phyloP scores from a whole-genome alignment of 2,329 filamentous ascomycete species.

The Alternaria alternata region DNA sequence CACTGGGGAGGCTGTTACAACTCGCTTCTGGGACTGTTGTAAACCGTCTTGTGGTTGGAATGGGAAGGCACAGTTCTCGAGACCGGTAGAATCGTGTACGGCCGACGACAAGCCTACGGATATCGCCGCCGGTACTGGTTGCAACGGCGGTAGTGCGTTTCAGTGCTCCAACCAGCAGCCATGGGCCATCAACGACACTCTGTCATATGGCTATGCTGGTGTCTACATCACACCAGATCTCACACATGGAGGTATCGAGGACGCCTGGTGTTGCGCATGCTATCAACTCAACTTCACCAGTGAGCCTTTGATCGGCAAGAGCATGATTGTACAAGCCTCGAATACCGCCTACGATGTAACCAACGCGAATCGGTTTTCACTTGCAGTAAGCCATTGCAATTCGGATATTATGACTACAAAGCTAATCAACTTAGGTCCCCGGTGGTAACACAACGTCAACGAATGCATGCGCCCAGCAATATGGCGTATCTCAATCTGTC shows the following conservation, averaged over 20 bases:
- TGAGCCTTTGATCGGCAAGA: conserved; percentile 65
- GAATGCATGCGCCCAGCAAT: conserved; percentile 46
- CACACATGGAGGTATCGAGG: conserved; percentile 59
- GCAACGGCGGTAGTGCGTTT: conserved; percentile 64
- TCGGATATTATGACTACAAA: conserved; percentile 1
- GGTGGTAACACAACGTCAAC: conserved; percentile 48
- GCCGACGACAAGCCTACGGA: conserved; percentile 63
- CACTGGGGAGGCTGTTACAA: conserved; percentile 45
- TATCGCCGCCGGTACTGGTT: conserved; percentile 60
- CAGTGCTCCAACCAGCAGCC: conserved; percentile 68
- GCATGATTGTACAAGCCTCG: conserved; percentile 70
- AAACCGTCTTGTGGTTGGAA: conserved; percentile 72
- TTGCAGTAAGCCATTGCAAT: conserved; percentile 38
- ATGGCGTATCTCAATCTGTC: conserved; percentile 42
- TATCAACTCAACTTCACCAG: conserved; percentile 69
- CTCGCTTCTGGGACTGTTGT: conserved; percentile 67
- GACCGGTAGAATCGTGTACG: conserved; percentile 64
- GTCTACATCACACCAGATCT: conserved; percentile 57
- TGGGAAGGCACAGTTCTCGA: conserved; percentile 62
- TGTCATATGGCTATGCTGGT: conserved; percentile 72
- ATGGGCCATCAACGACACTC: conserved; percentile 65
- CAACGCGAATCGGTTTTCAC: conserved; percentile 45
- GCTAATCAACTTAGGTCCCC: conserved; percentile 39
- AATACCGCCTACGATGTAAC: conserved; percentile 62
- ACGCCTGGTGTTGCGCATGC: conserved; percentile 72